phyloP scores from a whole-genome alignment of 2,329 filamentous ascomycete genomes.

The Gnomoniopsis sp. region DNA sequence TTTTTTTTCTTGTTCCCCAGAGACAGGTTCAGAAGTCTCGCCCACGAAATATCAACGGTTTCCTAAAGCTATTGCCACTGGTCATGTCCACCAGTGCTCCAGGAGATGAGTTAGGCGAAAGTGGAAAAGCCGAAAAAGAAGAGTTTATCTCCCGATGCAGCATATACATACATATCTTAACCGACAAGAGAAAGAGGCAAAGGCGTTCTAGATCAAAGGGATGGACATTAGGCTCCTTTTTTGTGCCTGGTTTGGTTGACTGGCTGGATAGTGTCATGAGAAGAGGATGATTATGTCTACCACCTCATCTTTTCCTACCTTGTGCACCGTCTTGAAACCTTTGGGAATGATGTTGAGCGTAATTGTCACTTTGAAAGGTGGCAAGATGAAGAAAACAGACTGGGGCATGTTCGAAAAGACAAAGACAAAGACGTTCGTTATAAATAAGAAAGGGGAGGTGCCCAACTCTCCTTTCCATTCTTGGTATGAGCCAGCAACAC shows the following conservation, averaged over 20 bases:
- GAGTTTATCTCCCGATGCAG: conserved; percentile 2
- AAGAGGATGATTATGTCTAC: background rate
- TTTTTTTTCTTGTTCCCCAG: background rate
- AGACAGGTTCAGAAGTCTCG: background rate
- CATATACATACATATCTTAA: conserved; percentile 8
- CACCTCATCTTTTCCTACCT: background rate
- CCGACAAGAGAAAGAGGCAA: conserved; percentile 12
- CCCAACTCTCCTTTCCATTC: too few relatives aligned
- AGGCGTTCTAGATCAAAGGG: conserved; percentile 8
- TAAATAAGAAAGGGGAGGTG: too few relatives aligned
- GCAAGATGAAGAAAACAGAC: too few relatives aligned
- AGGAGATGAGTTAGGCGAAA: background rate
- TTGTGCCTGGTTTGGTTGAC: background rate
- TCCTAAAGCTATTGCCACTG: background rate
- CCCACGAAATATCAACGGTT: background rate
- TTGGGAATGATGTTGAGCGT: background rate
- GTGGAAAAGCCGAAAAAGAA: conserved; percentile 2
- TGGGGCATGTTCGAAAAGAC: too few relatives aligned
- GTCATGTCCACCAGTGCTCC: background rate
- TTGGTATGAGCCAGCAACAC: too few relatives aligned
- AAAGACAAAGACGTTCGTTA: too few relatives aligned
- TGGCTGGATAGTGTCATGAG: conserved; percentile 11
- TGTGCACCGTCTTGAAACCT: background rate
- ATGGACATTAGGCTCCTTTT: conserved; percentile 1
- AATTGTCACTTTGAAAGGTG: background rate